These are phyloP conservation scores for Massarina eburnea DNA, from an alignment of 2,329 filamentous ascomycete species.

Conservation along the genomic window DNA sequence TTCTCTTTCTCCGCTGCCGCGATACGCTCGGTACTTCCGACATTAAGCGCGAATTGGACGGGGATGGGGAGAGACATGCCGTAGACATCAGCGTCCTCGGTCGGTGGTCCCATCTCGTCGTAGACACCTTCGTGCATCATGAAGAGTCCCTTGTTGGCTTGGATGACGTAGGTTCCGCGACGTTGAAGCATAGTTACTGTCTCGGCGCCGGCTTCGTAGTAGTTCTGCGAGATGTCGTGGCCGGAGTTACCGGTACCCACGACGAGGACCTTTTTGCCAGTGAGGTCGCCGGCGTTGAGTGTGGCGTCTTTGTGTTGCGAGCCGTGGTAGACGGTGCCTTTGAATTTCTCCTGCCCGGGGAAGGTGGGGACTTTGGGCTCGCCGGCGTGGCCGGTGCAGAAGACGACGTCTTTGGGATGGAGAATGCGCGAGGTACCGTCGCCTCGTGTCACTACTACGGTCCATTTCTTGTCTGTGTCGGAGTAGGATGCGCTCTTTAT, in stretches of 20 bases:
- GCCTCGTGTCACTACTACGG: constrained; percentile 52
- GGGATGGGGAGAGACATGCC: constrained; percentile 60
- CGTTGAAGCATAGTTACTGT: constrained; percentile 71
- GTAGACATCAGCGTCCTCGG: constrained; percentile 67
- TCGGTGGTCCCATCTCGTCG: constrained; percentile 55
- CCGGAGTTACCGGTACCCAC: constrained; percentile 70
- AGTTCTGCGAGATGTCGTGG: constrained; percentile 71
- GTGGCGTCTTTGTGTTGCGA: constrained; percentile 44
- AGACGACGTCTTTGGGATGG: constrained; percentile 64
- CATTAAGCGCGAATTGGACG: constrained; percentile 62
- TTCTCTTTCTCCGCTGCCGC: constrained; percentile 44
- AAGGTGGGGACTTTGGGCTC: constrained; percentile 59
- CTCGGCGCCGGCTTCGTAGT: constrained; percentile 64
- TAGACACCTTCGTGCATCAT: constrained; percentile 53
- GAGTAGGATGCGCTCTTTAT: constrained; percentile 55
- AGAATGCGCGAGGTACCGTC: constrained; percentile 52
- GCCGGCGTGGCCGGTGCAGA: constrained; percentile 69
- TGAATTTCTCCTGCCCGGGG: constrained; percentile 56
- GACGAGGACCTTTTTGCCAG: constrained; percentile 64
- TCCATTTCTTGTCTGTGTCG: constrained; percentile 56
- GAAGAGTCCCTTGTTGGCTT: constrained; percentile 57
- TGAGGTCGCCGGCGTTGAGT: constrained; percentile 54
- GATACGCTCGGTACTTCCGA: constrained; percentile 46
- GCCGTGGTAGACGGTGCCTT: constrained; percentile 61
- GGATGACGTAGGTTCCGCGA: constrained; percentile 65